Base-by-base conservation (phyloP, 1,284 basidiomycete species). In the Pulchroboletus neoregius region DNA sequence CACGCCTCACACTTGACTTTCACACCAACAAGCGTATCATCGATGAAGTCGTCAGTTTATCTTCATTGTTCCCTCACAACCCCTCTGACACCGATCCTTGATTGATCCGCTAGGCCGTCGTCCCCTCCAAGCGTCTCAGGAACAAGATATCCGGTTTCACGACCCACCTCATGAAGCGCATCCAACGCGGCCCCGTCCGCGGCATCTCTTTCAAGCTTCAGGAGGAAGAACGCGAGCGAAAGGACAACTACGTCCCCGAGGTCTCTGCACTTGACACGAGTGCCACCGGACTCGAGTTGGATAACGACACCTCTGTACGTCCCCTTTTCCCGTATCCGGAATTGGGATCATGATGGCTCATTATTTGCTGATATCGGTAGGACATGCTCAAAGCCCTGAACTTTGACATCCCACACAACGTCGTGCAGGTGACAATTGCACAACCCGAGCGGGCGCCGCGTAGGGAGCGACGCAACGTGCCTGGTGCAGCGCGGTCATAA, bases 91-190 rank as follows among this genome's bases (percentile, higher is more conserved):
- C 6, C 3, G 15, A 9, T 33, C 7, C n/a, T n/a, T n/a, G n/a
- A n/a, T n/a, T n/a, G n/a, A n/a, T n/a, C n/a, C 22, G 37, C 24
- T 34, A 94, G 82, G 94, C 95, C 58, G 82, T 92, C 62, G 93
- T 99, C 60, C 95, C 95, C 55, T 97, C 95, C 50, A 99, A 99
- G 79, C 92, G 95, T 65, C 86, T 99, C 60, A 87, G 96, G 69
- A 99, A 99, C 91, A 99, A 99, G 84, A 92, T 99, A 65, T 89
- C 95, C 26, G 95, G 95, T 48, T 99, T 98, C 86, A 99, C 96
- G 58, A 99, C 95, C 65, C 96, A 99, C 72, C 80, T 99, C 70
- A 99, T 99, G 96, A 98, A 94, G 83, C 93, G 96, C 68, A 99
- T 99, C 68, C 93, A 97, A 74, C 87, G 87, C 59, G 95, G 95